phyloP scores from a whole-genome alignment of 163 green algal genomes.

The Smithsoniella earleae region DNA sequence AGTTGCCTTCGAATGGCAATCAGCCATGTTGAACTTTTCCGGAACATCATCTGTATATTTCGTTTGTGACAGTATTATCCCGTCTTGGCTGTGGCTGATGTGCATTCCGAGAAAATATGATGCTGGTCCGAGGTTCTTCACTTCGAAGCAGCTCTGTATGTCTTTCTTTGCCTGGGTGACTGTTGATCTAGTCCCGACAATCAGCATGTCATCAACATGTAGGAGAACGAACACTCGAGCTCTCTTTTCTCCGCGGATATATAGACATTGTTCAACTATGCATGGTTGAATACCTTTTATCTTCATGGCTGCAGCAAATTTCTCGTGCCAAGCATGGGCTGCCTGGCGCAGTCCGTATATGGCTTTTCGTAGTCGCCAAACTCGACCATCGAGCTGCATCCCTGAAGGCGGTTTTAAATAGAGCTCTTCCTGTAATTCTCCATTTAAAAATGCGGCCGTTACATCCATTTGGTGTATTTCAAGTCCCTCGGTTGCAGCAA shows the following conservation, averaged over 20 bases:
- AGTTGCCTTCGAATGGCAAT: neutral
- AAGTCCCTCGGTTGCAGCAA: neutral
- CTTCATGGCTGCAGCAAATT: slow-evolving; percentile 33
- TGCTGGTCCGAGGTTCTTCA: slow-evolving; percentile 36
- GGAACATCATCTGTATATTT: neutral
- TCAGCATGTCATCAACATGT: slow-evolving; percentile 45
- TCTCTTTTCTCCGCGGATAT: neutral
- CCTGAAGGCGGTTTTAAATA: slow-evolving; percentile 35
- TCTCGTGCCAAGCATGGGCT: slow-evolving; percentile 38
- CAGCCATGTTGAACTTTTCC: neutral
- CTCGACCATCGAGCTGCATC: neutral
- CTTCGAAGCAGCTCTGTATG: slow-evolving; percentile 31
- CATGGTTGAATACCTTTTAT: slow-evolving; percentile 33
- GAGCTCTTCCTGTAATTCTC: neutral
- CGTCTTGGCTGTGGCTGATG: slow-evolving; percentile 32
- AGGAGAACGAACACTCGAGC: slow-evolving; percentile 31
- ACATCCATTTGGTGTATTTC: slow-evolving; percentile 10
- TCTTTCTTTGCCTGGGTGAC: neutral
- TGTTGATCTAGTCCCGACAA: neutral
- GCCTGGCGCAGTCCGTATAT: slow-evolving; percentile 47
- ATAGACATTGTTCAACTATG: slow-evolving; percentile 37
- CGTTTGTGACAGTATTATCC: neutral
- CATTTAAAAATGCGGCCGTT: neutral
- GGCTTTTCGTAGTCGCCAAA: slow-evolving; percentile 36
- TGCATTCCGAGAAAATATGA: slow-evolving; percentile 39